phyloP scores from a whole-genome alignment of 305 asterid species.

The Euphrasia arctica region DNA sequence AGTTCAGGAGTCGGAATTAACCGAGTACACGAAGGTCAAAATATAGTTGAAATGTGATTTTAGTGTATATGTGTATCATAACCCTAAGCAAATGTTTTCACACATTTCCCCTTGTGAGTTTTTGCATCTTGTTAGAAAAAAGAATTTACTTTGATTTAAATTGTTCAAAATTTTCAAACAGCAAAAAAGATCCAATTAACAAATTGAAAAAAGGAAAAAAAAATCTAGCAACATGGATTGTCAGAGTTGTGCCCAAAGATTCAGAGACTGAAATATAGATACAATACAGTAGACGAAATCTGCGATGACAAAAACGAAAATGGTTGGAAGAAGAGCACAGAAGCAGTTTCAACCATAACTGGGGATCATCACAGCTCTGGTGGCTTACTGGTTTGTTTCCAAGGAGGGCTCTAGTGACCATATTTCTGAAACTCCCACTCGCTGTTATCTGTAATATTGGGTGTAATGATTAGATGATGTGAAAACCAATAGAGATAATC shows the following conservation, averaged over 20 bases:
- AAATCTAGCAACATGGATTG: neutral
- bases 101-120: too few relatives aligned
- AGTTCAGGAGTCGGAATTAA: too few relatives aligned
- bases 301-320: neutral
- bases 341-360: neutral
- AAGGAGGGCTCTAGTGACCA: conserved; percentile 52
- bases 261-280: neutral
- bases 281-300: neutral
- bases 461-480: neutral
- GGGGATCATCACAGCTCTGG: neutral
- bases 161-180: too few relatives aligned
- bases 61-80: too few relatives aligned
- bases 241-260: neutral
- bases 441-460: conserved; percentile 58
- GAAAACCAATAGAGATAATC: neutral
- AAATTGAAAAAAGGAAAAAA: neutral
- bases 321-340: neutral
- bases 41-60: too few relatives aligned
- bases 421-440: conserved; percentile 98
- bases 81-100: too few relatives aligned
- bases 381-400: neutral
- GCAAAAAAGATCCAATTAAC: neutral
- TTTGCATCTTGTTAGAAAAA: too few relatives aligned
- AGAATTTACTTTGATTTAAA: too few relatives aligned
- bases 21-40: too few relatives aligned